Conservation (phyloP, 164 flowering plant species). For the Santalum album region DNA sequence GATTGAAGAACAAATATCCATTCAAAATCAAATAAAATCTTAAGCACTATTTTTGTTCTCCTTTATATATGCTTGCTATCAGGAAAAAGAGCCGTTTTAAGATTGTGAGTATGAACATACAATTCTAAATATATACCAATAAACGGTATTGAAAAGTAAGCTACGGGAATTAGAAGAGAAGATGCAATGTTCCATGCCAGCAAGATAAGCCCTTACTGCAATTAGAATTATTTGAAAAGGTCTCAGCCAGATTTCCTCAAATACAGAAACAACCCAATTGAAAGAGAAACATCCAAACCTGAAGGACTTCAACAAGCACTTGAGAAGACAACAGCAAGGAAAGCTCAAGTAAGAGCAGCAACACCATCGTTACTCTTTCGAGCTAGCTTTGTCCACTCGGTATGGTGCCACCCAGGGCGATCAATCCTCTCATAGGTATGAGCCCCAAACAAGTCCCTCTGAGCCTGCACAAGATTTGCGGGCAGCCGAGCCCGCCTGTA, state of each 20-base stretch:
- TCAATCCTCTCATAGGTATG: constrained; percentile 46
- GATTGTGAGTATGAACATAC: no score
- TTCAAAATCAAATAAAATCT: no score
- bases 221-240: not conserved
- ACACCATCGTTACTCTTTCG: constrained; percentile 21
- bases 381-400: constrained; percentile 50
- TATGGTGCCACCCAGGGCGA: constrained; percentile 35
- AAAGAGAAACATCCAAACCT: constrained; percentile 9
- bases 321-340: not conserved
- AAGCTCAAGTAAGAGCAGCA: constrained; percentile 20
- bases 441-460: constrained; percentile 48
- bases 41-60: no score
- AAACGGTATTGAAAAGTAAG: no score
- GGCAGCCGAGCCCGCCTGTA: constrained; percentile 43
- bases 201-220: no score
- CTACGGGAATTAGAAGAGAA: no score
- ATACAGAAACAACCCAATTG: constrained; percentile 5
- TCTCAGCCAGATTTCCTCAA: constrained; percentile 8
- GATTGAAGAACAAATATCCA: no score
- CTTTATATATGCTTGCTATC: no score
- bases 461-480: constrained; percentile 51
- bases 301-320: constrained; percentile 4
- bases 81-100: no score
- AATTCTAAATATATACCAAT: no score
- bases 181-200: no score